phyloP scores from a whole-genome alignment of 306 rosid species.

The Crataegus laevigata region DNA sequence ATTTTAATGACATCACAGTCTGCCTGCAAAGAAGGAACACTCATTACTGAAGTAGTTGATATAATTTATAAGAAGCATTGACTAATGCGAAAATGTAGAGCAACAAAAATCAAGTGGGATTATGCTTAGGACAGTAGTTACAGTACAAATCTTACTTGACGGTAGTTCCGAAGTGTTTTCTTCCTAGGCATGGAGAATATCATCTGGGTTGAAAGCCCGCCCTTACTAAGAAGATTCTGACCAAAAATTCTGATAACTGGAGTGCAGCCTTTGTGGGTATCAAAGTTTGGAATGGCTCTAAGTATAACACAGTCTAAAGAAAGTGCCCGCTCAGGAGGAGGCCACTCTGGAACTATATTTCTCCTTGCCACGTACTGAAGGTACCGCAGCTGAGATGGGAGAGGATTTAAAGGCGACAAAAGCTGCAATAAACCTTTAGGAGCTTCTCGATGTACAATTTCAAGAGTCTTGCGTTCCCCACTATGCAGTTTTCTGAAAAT shows the following conservation, averaged over 20 bases:
- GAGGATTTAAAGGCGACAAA: constrained; percentile 77
- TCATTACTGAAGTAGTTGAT: constrained; percentile 16
- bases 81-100: neutral
- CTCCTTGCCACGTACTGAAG: constrained; percentile 88
- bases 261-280: constrained; percentile 77
- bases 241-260: constrained; percentile 87
- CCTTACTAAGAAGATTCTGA: constrained; percentile 68
- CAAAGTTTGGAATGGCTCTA: constrained; percentile 79
- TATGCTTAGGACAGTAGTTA: neutral
- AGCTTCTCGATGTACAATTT: constrained; percentile 87
- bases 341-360: constrained; percentile 83
- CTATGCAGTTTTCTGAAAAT: constrained; percentile 62
- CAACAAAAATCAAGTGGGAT: constrained; percentile 7
- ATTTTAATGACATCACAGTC: constrained; percentile 97
- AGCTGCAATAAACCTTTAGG: constrained; percentile 87
- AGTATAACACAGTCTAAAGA: constrained; percentile 86
- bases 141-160: constrained; percentile 42
- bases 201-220: constrained; percentile 87
- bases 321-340: constrained; percentile 85
- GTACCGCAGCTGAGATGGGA: constrained; percentile 95
- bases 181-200: constrained; percentile 81
- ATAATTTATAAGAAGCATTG: neutral
- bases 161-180: constrained; percentile 60
- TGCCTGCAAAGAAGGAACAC: constrained; percentile 50
- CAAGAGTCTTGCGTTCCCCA: constrained; percentile 76